Base-by-base conservation (phyloP, 164 flowering plant species). In the Nymphaea thermarum region DNA sequence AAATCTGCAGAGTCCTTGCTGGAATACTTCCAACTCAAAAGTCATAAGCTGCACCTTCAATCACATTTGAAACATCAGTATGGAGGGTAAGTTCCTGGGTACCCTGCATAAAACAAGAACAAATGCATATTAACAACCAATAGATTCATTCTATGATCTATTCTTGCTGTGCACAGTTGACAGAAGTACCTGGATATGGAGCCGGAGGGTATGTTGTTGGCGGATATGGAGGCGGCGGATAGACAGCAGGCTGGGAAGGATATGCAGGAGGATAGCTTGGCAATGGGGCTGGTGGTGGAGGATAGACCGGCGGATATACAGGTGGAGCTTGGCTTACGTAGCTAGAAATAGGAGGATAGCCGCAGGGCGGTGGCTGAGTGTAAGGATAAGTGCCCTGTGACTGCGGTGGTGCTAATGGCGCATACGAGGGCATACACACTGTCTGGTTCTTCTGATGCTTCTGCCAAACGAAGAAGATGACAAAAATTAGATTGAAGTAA, bases 161-260 rank as follows among this genome's bases (percentile, higher is more conserved):
- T 8, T 15, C 16, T 55, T 55, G 12, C 60, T 8, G 60, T 15
- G 16, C 63, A 7, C 15, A n/a, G 6, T 7, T 18, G 17, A 16
- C n/a, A 60, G 63, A 6, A 7, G 5, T 60, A 60, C 25, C 63
- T 53, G 73, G 67, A 41, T 77, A 81, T 57, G 77, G 80, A 3
- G 81, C 81, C n/a, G 85, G 87, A 14, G 83, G 85, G 57, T 79
- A 80, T 3, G 82, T 71, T 63, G 82, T 10, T 4, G 57, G 57
- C 2, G 55, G 55, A 47, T 47, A 51, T 51, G 57, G 57, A 0
- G 3, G 57, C 14, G 57, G 57, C 8, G 57, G 57, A 15, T 51
- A 51, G 57, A 15, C 57, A 51, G 57, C 8, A 51, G 57, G 57
- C 57, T 51, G 57, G 14, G 57, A 15, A 51, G 57, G 57, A 15